Percentiles rank a stretch among this genome's conserved stretches.
These are phyloP conservation scores for Senecio squalidus DNA, from an alignment of 140 eudicot species.

Conservation along the genomic window DNA sequence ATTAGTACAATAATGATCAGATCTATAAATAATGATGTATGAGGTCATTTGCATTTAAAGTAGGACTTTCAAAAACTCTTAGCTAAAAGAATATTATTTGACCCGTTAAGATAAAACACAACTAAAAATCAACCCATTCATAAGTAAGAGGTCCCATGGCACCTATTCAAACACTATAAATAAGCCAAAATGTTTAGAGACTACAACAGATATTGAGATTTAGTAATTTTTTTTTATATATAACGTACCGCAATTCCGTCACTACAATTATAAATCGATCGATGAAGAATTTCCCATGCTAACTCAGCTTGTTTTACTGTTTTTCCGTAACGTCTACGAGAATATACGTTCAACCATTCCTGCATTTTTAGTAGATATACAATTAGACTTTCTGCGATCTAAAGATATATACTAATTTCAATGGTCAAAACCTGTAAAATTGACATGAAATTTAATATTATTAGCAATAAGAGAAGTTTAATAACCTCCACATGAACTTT, in stretches of 20 bases:
- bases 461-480: background rate
- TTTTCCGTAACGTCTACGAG: constrained; percentile 85
- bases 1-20: too few relatives aligned
- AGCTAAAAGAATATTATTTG: too few relatives aligned
- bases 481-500: constrained; percentile 59
- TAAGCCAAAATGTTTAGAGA: background rate
- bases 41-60: too few relatives aligned
- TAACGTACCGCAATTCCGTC: constrained; percentile 89
- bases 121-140: background rate
- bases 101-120: background rate
- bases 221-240: background rate
- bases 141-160: background rate
- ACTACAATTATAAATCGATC: constrained; percentile 68
- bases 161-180: background rate
- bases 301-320: constrained; percentile 51
- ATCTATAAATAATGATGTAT: too few relatives aligned
- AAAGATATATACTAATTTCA: too few relatives aligned
- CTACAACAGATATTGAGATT: background rate
- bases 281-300: constrained; percentile 90
- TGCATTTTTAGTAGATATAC: constrained; percentile 28
- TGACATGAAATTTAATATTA: background rate
- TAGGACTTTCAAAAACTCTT: background rate
- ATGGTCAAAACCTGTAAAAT: background rate
- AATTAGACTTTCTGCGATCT: background rate
- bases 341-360: constrained; percentile 85